A percentile compares a stretch with the other conserved stretches of the same genome.
phyloP scores from a whole-genome alignment of 2,329 filamentous ascomycete genomes.

The Dryadomyces quercus-mongolicae region DNA sequence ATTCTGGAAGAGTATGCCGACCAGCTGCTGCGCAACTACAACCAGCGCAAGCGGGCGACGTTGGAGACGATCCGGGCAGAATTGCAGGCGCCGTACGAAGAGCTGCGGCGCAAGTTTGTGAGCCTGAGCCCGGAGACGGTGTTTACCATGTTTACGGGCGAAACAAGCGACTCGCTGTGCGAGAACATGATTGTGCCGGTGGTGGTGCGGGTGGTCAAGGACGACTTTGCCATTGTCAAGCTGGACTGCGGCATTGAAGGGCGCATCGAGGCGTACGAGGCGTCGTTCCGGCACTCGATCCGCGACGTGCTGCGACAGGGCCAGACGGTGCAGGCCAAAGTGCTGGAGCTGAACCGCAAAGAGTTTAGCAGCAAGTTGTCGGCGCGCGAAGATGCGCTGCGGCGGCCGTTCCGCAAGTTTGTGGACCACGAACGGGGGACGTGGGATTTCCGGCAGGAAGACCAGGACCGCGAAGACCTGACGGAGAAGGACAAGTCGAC shows the following conservation, averaged over 20 bases:
- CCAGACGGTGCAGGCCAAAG: slow-evolving; percentile 79
- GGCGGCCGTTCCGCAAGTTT: slow-evolving; percentile 56
- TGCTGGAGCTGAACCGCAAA: slow-evolving; percentile 78
- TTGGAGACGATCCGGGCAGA: slow-evolving; percentile 93
- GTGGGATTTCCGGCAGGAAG: slow-evolving; percentile 80
- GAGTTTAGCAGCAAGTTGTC: slow-evolving; percentile 75
- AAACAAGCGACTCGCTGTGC: slow-evolving; percentile 70
- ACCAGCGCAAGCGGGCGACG: slow-evolving; percentile 88
- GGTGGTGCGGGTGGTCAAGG: slow-evolving; percentile 75
- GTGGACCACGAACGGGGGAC: slow-evolving; percentile 64
- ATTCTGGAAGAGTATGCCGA: slow-evolving; percentile 95
- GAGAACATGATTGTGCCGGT: slow-evolving; percentile 91
- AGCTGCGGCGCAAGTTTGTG: slow-evolving; percentile 72
- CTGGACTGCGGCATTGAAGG: slow-evolving; percentile 93
- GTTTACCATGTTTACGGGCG: slow-evolving; percentile 94
- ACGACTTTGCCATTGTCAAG: slow-evolving; percentile 86
- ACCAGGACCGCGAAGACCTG: slow-evolving; percentile 68
- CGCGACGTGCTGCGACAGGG: slow-evolving; percentile 64
- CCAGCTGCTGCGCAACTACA: slow-evolving; percentile 85
- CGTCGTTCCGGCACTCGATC: slow-evolving; percentile 59
- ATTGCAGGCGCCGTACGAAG: slow-evolving; percentile 85
- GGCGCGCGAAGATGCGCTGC: slow-evolving; percentile 69
- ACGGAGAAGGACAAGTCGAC: slow-evolving; percentile 77
- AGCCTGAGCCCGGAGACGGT: slow-evolving; percentile 62
- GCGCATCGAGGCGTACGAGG: slow-evolving; percentile 69